Base-by-base conservation (phyloP, 2,329 filamentous ascomycete genomes). In the Venturia effusa region DNA sequence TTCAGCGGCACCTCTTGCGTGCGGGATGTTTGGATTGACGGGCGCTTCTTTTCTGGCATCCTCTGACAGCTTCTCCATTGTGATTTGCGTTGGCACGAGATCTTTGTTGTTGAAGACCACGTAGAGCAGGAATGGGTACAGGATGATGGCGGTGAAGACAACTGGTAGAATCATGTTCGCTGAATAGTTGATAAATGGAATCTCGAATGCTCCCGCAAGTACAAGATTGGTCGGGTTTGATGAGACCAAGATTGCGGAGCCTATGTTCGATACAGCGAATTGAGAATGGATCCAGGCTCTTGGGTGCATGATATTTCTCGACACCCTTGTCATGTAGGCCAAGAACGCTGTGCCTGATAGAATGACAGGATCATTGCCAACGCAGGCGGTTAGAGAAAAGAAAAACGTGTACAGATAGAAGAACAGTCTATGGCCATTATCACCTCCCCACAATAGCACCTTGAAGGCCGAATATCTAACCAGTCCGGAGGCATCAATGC, bases 141-240 rank as follows among this genome's bases (percentile, higher is more conserved):
- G 73, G 0, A 89, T 74, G 19, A 90, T 78, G 2, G 81, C 86
- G 0, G 88, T 90, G n/a, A 82, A 76, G 27, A 89, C 74, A 0
- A 88, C 86, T 0, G 88, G 88, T 0, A 90, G 85, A 22, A 90
- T 86, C 81, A 90, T 88, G 70, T 90, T 89, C n/a, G 85, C 87
- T 0, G 87, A 90, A 70, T 90, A 90, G 48, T 83, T 79, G 70
- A 90, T 83, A 72, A 90, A 90, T 61, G 82, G 87, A 75, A 90
- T 86, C 3, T 82, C 70, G 69, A 90, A 90, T 1, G 88, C 88
- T 4, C 88, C 87, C 0, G 88, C 87, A 0, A 90, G 80, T 0
- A 90, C 88, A 8, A 90, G 80, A 64, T 91, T 91, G 2, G 88
- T 90, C 0, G 88, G 88, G 66, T 91, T 91, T 0, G 88, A 90